Base-by-base conservation (phyloP, 2,329 filamentous ascomycete species). In the Phaeophleospora eucalypticola region DNA sequence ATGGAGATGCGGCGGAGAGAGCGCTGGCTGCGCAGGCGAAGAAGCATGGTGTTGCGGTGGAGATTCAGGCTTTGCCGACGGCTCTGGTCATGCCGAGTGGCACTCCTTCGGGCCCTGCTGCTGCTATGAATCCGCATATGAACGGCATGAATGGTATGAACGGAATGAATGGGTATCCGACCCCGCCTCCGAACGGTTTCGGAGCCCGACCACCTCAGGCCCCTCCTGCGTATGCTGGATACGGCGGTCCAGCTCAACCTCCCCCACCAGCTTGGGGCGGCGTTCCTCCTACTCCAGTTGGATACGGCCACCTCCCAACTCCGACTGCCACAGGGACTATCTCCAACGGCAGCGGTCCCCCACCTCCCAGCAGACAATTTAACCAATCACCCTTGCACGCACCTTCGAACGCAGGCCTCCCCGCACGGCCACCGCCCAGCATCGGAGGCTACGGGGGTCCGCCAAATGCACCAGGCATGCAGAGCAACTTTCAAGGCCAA, bases 1-100 rank as follows among this genome's bases (percentile, higher is more conserved):
- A 98, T 65, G 93, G 93, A 60, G 93, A 98, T 66, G 81, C 89
- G 59, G 93, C 93, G 21, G 93, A 98, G 71, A 79, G 93, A 63
- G 86, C 89, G 74, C 80, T 98, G 38, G 93, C 93, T 21, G 84
- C 86, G 20, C 87, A 96, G 70, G 93, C 90, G 47, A 91, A 91
- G 71, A 91, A 90, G 66, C 88, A 96, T 68, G 95, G 95, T 62
- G 87, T 98, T 51, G 81, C 89, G 43, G 86, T 89, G 29, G 85
- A 89, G 56, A 79, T 83, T 2, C 86, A 90, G 62, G 80, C 84
- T 17, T 72, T 93, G 42, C 86, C 88, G 1, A 79, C 86, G 3
- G 86, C 83, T 49, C 83, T 94, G 57, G 79, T 90, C 58, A 74
- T 70, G 40, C 66, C 65, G 1, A 58, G 66, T 16, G 48, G 57